These are phyloP conservation scores for Sphagnum contortum DNA, from an alignment of 225 moss, liverwort and hornwort species.

Conservation along the genomic window DNA sequence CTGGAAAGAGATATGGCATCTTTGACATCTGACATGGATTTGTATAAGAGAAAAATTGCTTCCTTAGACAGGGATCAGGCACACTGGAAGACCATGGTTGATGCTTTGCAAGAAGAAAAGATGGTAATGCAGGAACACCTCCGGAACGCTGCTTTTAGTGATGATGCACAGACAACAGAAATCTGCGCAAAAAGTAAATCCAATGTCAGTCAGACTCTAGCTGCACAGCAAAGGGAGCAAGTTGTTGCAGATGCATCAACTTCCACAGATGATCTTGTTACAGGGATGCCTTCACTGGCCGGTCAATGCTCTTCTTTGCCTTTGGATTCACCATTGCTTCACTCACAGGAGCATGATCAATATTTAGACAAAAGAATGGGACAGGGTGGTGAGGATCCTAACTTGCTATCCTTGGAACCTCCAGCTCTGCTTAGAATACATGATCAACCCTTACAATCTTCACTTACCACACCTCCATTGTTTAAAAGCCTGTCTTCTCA, in stretches of 20 bases:
- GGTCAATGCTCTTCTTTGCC: conserved; percentile 49
- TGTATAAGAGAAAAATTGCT: conserved; percentile 46
- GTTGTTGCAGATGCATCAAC: conserved; percentile 59
- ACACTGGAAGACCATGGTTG: conserved; percentile 72
- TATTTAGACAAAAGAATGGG: conserved; percentile 10
- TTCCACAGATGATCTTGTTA: conserved; percentile 73
- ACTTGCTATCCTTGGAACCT: conserved; percentile 2
- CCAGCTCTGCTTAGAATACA: conserved; percentile 13
- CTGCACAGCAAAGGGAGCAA: conserved; percentile 25
- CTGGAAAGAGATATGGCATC: conserved; percentile 61
- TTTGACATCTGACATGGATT: conserved; percentile 48
- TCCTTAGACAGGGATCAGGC: conserved; percentile 73
- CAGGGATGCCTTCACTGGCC: conserved; percentile 25
- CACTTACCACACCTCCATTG: conserved; percentile 11
- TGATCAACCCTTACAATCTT: conserved; percentile 17
- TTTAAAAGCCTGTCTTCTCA: conserved; percentile 2
- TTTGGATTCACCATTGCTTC: conserved; percentile 41
- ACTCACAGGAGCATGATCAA: conserved; percentile 20
- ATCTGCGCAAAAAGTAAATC: conserved; percentile 14
- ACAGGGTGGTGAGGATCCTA: conserved; percentile 10
- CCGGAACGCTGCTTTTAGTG: conserved; percentile 54
- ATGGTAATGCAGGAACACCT: conserved; percentile 72
- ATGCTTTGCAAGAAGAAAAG: conserved; percentile 98
- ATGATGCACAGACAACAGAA: conserved; percentile 27
- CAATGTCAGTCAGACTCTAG: neutral